Evolutionary conservation across 2,329 filamentous ascomycete genomes (phyloP).

Genomic region (Aspergillus floridensis): DNA sequence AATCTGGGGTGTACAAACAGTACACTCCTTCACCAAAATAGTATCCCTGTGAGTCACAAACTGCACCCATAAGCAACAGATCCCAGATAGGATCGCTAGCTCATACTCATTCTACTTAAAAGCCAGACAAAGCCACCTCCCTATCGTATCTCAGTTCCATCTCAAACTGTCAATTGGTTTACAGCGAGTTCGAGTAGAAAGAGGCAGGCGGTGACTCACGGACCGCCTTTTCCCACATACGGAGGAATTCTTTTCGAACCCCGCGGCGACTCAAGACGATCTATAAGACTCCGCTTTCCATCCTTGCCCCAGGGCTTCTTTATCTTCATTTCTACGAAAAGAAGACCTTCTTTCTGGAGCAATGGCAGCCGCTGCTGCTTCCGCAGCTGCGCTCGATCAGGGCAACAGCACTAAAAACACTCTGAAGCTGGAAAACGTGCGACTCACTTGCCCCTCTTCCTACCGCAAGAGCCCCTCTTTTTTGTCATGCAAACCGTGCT

Average conservation of each 20-base stretch:
- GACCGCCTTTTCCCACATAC: conserved; percentile 19
- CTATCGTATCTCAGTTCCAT: neutral
- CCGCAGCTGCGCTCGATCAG: conserved; percentile 55
- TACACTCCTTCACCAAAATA: neutral
- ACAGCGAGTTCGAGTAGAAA: neutral
- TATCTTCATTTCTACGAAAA: conserved; percentile 25
- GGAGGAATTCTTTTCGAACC: conserved; percentile 19
- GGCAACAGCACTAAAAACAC: conserved; percentile 58
- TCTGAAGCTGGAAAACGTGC: conserved; percentile 61
- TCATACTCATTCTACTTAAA: neutral
- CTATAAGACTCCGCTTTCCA: conserved; percentile 9
- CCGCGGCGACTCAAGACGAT: conserved; percentile 15
- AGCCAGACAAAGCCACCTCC: neutral
- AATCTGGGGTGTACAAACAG: neutral
- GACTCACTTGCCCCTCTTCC: conserved; percentile 24
- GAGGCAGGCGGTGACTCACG: conserved; percentile 19
- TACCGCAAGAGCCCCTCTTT: conserved; percentile 15
- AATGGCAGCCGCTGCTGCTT: conserved; percentile 49
- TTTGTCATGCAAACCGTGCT: neutral
- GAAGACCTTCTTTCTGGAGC: conserved; percentile 25
- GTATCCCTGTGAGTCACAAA: neutral
- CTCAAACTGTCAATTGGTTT: neutral
- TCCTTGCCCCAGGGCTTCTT: conserved; percentile 16
- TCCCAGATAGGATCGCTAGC: too few species aligned
- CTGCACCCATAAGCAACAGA: too few species aligned